Base-by-base conservation (phyloP, 768 basidiomycete genomes). In the Termitomyces titanicus region DNA sequence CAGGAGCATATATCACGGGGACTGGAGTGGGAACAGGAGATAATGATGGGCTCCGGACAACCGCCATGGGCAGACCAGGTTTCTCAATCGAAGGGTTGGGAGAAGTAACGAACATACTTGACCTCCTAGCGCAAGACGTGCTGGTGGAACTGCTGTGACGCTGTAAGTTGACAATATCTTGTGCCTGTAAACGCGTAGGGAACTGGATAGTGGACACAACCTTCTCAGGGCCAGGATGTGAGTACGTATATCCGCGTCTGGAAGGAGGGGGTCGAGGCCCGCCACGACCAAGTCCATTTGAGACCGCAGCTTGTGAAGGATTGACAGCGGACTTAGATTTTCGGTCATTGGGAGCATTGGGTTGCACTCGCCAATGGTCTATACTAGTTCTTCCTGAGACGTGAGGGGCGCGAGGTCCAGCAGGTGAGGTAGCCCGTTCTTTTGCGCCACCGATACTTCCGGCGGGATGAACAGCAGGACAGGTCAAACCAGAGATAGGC, bases 381-480 rank as follows among this genome's bases (percentile, higher is more conserved):
- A 58, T 55, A 44, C 59, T 57, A 27, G 52, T 43, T 47, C 57
- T 62, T 37, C 55, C 63, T 29, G 64, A 35, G n/a, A 55, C 40
- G 6, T 61, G 58, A 56, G 68, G 69, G 13, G 75, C 68, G 4
- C 83, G 76, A 7, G 82, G 81, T 15, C 81, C 82, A 20, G 72
- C 69, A n/a, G 81, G 81, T 20, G 79, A 80, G 5, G 76, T 68
- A 3, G 79, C 73, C 40, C 77, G 72, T 46, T 75, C 71, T 42
- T 75, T 73, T 56, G 73, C 72, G 31, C 52, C 42, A 56, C 58
- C 54, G 53, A 52, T 35, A 31, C 22, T 51, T 40, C 60, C 61
- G 47, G 61, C 56, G 27, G 58, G 65, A 24, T 61, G 61, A 58
- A 63, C 60, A n/a, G 56, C 56, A 3, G 64, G 68, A 42, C 63